Percentiles rank a stretch among this genome's conserved stretches.
Conservation (phyloP, 352 stramenopile genomes). For the Peronospora farinosa region DNA sequence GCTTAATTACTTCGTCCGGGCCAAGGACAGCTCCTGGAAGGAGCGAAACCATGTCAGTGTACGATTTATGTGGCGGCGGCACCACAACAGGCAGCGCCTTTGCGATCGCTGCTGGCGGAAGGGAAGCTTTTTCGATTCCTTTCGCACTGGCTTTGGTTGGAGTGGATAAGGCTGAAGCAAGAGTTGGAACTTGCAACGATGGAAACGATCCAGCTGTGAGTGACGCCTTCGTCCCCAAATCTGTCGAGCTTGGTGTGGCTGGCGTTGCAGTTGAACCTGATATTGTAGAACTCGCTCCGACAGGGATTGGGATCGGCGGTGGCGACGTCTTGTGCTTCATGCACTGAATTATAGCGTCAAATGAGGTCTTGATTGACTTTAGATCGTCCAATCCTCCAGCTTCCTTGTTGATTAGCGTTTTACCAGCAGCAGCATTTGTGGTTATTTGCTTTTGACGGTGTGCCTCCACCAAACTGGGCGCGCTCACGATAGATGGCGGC, state of each 20-base stretch:
- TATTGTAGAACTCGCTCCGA: conserved; percentile 7
- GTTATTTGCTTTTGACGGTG: conserved; percentile 37
- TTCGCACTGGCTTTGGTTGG: conserved; percentile 21
- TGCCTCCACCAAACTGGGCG: conserved; percentile 45
- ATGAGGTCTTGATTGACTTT: conserved; percentile 73
- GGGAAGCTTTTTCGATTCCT: conserved; percentile 19
- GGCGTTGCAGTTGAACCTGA: conserved; percentile 6
- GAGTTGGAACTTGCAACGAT: conserved; percentile 5
- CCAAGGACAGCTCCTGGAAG: conserved; percentile 43
- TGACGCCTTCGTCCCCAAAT: conserved; percentile 27
- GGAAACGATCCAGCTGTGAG: conserved; percentile 28
- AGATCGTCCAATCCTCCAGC: conserved; percentile 49
- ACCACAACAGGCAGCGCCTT: conserved; percentile 33
- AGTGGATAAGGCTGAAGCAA: conserved; percentile 7
- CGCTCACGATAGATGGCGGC: conserved; percentile 50
- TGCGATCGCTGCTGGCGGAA: conserved; percentile 6
- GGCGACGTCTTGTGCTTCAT: conserved; percentile 79
- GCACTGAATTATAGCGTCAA: conserved; percentile 79
- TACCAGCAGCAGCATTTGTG: conserved; percentile 10
- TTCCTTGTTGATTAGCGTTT: conserved; percentile 9
- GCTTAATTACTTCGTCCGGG: conserved; percentile 83
- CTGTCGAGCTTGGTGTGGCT: conserved; percentile 11
- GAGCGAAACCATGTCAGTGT: conserved; percentile 65
- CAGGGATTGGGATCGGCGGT: conserved; percentile 61
- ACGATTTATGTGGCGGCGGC: conserved; percentile 67